Percentiles rank a stretch among this genome's conserved stretches.
These are phyloP conservation scores for Antitrichia curtipendula DNA, from an alignment of 225 moss, liverwort and hornwort species.

Conservation along the genomic window DNA sequence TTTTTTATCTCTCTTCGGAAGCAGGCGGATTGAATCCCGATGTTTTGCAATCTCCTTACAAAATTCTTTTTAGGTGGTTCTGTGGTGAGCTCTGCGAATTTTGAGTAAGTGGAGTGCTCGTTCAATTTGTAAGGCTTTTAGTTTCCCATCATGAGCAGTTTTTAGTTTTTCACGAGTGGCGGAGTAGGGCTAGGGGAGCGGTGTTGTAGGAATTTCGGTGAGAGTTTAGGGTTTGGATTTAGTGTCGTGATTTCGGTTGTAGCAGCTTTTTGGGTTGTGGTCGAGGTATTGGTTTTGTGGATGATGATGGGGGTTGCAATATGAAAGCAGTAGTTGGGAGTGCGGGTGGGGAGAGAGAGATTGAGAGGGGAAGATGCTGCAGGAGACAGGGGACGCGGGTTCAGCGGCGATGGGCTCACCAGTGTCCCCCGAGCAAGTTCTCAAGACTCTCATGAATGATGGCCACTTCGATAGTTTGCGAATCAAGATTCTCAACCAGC, in stretches of 20 bases:
- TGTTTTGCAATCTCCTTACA: neutral
- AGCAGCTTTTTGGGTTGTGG: neutral
- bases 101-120: neutral
- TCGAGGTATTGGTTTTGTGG: neutral
- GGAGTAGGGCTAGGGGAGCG: neutral
- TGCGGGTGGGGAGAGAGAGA: constrained; percentile 13
- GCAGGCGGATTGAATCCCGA: neutral
- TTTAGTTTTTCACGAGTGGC: neutral
- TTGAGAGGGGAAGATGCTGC: constrained; percentile 45
- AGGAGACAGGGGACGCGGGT: constrained; percentile 61
- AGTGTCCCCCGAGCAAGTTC: constrained; percentile 53
- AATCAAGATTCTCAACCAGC: constrained; percentile 47
- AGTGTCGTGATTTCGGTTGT: neutral
- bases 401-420: constrained; percentile 56
- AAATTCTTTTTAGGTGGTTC: neutral
- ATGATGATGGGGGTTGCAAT: neutral
- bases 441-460: constrained; percentile 67
- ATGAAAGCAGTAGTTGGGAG: constrained; percentile 21
- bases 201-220: neutral
- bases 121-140: neutral
- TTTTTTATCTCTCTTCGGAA: neutral
- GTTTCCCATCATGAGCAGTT: neutral
- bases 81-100: neutral
- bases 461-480: constrained; percentile 69
- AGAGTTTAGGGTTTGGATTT: neutral